A percentile compares a stretch with the other conserved stretches of the same genome.
Evolutionary conservation across 257 asterid species (phyloP).

Genomic region (Dorcoceras hygrometricum): DNA sequence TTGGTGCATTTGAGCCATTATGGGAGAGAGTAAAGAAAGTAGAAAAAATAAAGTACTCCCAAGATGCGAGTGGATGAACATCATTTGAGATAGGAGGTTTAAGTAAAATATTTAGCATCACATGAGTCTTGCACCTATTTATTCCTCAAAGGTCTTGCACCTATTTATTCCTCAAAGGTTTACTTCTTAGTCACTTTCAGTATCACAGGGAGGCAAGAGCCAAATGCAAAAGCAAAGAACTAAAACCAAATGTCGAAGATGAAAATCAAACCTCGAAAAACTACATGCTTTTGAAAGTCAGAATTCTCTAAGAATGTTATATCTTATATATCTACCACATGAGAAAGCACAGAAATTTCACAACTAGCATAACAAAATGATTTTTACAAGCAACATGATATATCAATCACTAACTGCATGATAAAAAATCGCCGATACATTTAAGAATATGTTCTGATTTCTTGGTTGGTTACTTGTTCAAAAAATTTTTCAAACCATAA

Average conservation of each 20-base stretch:
- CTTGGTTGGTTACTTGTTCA: too few species aligned
- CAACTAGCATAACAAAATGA: neutral
- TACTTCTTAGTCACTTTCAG: neutral
- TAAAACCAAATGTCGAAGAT: neutral
- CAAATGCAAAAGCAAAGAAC: neutral
- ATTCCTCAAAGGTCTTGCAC: neutral
- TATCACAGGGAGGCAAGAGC: neutral
- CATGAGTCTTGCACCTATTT: neutral
- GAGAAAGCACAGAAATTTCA: neutral
- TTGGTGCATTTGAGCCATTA: neutral
- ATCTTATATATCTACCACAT: neutral
- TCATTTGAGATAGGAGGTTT: neutral
- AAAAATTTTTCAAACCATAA: neutral
- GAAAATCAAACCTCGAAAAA: neutral
- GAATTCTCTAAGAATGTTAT: neutral
- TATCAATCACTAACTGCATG: constrained; percentile 18
- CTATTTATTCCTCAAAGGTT: neutral
- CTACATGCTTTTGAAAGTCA: neutral
- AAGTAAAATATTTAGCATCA: neutral
- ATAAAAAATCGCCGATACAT: constrained; percentile 1
- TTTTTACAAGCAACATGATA: neutral
- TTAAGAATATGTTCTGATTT: neutral
- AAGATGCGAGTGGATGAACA: neutral
- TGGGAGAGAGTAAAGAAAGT: neutral
- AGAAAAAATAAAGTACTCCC: neutral